phyloP scores from a whole-genome alignment of 257 asterid species.

The Solanum pennellii region DNA sequence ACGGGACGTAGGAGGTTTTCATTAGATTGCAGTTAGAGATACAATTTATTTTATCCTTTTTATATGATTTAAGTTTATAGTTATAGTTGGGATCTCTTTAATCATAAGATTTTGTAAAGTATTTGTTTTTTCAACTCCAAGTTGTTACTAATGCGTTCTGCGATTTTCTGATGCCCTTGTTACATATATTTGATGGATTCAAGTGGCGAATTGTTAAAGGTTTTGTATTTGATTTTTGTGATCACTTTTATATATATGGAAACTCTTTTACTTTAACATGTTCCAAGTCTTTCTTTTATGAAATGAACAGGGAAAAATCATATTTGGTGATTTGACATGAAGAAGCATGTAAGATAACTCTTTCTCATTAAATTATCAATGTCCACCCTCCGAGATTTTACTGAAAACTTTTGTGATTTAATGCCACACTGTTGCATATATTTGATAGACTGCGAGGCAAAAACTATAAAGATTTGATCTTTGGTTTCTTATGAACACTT shows the following conservation, averaged over 20 bases:
- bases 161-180: background rate
- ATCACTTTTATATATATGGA: background rate
- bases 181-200: background rate
- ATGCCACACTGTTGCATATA: background rate
- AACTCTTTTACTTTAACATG: background rate
- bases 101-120: background rate
- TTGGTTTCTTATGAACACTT: background rate
- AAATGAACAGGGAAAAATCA: background rate
- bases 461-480: background rate
- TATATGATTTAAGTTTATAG: background rate
- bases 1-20: background rate
- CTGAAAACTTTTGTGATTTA: background rate
- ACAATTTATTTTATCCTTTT: background rate
- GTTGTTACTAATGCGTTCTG: background rate
- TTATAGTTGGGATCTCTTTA: background rate
- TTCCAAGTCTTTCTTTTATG: background rate
- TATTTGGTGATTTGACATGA: background rate
- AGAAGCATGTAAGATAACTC: background rate
- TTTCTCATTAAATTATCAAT: background rate
- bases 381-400: background rate
- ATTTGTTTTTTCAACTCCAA: background rate
- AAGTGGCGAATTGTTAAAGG: background rate
- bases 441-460: background rate
- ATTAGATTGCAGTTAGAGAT: background rate
- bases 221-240: background rate